These are phyloP conservation scores for Mesotaenium endlicherianum DNA, from an alignment of 139 green algal genomes.

Conservation along the genomic window DNA sequence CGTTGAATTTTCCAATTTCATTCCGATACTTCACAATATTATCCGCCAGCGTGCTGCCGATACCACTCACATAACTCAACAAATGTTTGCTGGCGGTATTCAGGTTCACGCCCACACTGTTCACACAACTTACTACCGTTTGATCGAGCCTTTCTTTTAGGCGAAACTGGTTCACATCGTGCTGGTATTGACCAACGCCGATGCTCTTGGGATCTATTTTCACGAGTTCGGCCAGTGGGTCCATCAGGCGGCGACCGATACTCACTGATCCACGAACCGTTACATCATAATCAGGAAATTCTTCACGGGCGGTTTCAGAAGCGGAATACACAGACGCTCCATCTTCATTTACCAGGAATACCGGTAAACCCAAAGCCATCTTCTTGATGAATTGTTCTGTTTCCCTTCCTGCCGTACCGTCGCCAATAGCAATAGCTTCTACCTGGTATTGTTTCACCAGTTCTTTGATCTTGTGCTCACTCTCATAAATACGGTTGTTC, in stretches of 20 bases:
- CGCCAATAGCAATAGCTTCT: not conserved
- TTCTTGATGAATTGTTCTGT: not conserved
- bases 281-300: slow-evolving; percentile 53
- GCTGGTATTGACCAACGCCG: slow-evolving; percentile 58
- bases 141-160: not conserved
- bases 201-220: slow-evolving; percentile 54
- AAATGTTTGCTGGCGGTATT: not conserved
- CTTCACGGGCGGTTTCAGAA: not conserved
- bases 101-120: not conserved
- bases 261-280: slow-evolving; percentile 52
- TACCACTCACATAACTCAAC: not conserved
- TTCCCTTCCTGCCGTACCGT: not conserved
- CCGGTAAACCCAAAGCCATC: not conserved
- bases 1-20: not conserved
- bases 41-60: not conserved
- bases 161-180: slow-evolving; percentile 39
- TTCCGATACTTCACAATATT: not conserved
- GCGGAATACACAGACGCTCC: not conserved
- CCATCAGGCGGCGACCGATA: slow-evolving; percentile 55
- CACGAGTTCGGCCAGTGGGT: slow-evolving; percentile 58
- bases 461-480: too few species aligned
- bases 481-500: too few species aligned
- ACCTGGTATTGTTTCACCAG: not conserved
- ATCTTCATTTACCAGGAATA: not conserved
- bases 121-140: not conserved